Conservation (phyloP, 2,329 filamentous ascomycete genomes). For the Diaporthe capsici region DNA sequence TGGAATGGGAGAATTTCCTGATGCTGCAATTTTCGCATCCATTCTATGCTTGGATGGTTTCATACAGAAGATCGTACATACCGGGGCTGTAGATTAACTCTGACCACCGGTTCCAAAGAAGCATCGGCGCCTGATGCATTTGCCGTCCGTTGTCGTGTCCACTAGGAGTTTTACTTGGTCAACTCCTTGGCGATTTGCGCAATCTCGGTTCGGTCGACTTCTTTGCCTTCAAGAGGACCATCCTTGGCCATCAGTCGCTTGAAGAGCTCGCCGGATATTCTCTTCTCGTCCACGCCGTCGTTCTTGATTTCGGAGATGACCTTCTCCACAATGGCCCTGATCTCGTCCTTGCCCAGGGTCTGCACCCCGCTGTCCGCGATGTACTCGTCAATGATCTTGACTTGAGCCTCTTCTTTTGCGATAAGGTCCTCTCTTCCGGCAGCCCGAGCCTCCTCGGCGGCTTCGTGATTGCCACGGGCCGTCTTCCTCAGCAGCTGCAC, state of each 20-base stretch:
- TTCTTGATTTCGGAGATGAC: conserved; percentile 66
- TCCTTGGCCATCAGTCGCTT: conserved; percentile 69
- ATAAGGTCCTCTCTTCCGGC: conserved; percentile 78
- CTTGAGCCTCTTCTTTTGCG: conserved; percentile 77
- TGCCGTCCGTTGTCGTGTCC: background rate
- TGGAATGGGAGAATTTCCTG: conserved; percentile 24
- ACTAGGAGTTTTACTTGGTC: conserved; percentile 38
- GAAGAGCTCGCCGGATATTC: conserved; percentile 73
- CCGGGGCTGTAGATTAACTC: background rate
- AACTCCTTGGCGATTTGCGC: conserved; percentile 72
- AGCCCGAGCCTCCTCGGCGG: conserved; percentile 73
- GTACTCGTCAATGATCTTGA: conserved; percentile 76
- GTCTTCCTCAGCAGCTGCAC: conserved; percentile 77
- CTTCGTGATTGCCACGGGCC: conserved; percentile 68
- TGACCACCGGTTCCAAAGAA: background rate
- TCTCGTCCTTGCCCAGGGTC: conserved; percentile 69
- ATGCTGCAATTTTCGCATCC: background rate
- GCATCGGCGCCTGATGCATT: background rate
- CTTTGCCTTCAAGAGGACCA: conserved; percentile 71
- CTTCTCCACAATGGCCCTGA: conserved; percentile 66
- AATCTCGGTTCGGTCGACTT: conserved; percentile 74
- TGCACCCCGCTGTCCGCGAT: conserved; percentile 71
- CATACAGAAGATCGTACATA: conserved; percentile 37
- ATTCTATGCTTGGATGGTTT: conserved; percentile 9
- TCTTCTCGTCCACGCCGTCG: conserved; percentile 60